These are phyloP conservation scores for Blepharisma japonicum DNA, from an alignment of 73 alveolate genomes.

Conservation along the genomic window DNA sequence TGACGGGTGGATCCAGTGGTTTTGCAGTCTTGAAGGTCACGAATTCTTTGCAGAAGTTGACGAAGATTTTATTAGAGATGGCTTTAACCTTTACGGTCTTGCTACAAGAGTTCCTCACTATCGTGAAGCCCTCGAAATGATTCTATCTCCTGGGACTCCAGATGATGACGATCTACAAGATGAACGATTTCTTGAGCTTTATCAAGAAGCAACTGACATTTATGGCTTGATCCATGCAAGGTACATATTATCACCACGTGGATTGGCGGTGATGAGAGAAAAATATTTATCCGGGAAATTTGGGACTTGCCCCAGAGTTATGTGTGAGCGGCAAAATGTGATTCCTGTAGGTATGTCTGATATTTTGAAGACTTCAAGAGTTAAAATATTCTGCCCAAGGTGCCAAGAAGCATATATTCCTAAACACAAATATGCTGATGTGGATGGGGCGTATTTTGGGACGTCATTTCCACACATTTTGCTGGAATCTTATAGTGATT, in stretches of 20 bases:
- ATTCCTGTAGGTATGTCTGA: conserved; percentile 90
- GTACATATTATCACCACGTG: conserved; percentile 84
- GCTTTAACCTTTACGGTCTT: conserved; percentile 56
- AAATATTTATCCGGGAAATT: conserved; percentile 82
- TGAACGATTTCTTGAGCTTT: conserved; percentile 72
- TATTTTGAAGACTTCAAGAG: conserved; percentile 92
- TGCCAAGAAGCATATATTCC: conserved; percentile 97
- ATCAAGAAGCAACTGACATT: conserved; percentile 86
- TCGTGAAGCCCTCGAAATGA: conserved; percentile 56
- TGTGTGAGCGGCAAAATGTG: conserved; percentile 74
- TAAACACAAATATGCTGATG: conserved; percentile 65
- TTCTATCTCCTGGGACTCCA: conserved; percentile 72
- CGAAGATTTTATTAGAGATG: conserved; percentile 54
- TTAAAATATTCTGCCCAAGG: conserved; percentile 95
- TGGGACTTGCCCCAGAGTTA: conserved; percentile 95
- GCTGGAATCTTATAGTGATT: conserved; percentile 41
- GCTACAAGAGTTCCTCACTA: conserved; percentile 29
- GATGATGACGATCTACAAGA: conserved; percentile 78
- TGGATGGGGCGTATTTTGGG: conserved; percentile 97
- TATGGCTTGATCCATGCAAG: conserved; percentile 93
- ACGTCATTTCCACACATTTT: conserved; percentile 79
- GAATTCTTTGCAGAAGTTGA: conserved; percentile 64
- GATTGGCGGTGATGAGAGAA: conserved; percentile 75
- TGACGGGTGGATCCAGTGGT: conserved; percentile 68
- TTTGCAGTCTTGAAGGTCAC: conserved; percentile 53